These are phyloP conservation scores for Aspergillus tanneri DNA, from an alignment of 2,329 filamentous ascomycete genomes.

Conservation along the genomic window DNA sequence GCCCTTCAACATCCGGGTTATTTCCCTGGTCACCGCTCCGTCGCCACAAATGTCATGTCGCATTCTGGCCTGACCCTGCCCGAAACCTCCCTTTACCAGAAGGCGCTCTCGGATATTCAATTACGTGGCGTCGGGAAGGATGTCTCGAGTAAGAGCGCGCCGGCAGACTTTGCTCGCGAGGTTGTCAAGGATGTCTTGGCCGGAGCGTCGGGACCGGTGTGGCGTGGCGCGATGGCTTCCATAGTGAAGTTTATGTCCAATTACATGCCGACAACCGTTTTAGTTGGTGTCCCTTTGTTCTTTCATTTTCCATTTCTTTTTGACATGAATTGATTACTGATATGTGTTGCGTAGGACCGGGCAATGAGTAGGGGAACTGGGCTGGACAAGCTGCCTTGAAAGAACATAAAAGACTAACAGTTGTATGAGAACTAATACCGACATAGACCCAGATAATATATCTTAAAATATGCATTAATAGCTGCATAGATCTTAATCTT, in stretches of 20 bases:
- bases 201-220: constrained; percentile 2
- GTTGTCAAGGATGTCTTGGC: constrained; percentile 4
- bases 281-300: too few species aligned
- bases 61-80: constrained; percentile 1
- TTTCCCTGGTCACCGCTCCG: constrained; percentile 31
- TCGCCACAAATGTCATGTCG: constrained; percentile 9
- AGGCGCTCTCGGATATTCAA: constrained; percentile 2
- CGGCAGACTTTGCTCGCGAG: constrained; percentile 4
- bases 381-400: too few species aligned
- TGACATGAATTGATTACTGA: too few species aligned
- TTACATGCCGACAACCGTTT: too few species aligned
- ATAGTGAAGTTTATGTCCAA: constrained; percentile 4
- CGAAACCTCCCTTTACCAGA: constrained; percentile 8
- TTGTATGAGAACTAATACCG: too few species aligned
- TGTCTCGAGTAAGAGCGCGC: constrained; percentile 3
- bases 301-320: too few species aligned
- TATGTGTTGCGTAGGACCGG: too few species aligned
- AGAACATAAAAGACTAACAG: too few species aligned
- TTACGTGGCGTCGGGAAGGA: constrained; percentile 1
- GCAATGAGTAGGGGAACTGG: too few species aligned
- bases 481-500: too few species aligned
- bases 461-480: too few species aligned
- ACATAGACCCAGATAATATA: too few species aligned
- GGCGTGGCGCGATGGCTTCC: constrained; percentile 9
- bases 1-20: constrained; percentile 8